Conservation (phyloP, 2,329 filamentous ascomycete species). For the Ophiocordyceps camponoti-saundersi region DNA sequence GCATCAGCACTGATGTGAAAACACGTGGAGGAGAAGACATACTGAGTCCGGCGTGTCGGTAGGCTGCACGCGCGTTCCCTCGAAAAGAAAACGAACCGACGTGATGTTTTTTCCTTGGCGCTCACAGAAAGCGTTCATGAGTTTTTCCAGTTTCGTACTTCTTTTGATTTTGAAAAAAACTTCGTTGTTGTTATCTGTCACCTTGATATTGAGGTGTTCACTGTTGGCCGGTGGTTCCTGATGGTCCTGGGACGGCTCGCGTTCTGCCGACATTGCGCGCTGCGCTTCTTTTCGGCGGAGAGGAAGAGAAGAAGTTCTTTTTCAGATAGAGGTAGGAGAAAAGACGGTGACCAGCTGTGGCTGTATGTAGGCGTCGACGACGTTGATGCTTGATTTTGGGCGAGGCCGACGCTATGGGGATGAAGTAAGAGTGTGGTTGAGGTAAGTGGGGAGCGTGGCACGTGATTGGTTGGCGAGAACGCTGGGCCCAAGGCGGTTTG, state of each 20-base stretch:
- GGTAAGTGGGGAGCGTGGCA: constrained; percentile 7
- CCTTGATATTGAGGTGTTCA: constrained; percentile 97
- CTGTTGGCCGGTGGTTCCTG: constrained; percentile 28
- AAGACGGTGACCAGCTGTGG: neutral
- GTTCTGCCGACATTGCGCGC: neutral
- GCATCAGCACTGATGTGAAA: neutral
- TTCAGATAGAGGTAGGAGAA: neutral
- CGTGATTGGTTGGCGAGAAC: constrained; percentile 8
- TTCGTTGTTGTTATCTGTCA: constrained; percentile 98
- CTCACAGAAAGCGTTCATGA: constrained; percentile 97
- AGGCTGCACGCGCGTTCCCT: constrained; percentile 81
- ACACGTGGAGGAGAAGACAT: constrained; percentile 23
- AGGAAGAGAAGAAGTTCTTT: neutral
- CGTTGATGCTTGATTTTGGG: neutral
- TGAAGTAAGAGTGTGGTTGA: neutral
- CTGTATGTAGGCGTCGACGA: neutral
- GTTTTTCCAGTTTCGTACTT: constrained; percentile 85
- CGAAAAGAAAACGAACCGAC: constrained; percentile 88
- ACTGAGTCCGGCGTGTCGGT: constrained; percentile 85
- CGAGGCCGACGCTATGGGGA: neutral
- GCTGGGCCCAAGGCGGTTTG: neutral
- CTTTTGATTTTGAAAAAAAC: constrained; percentile 99
- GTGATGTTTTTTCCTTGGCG: constrained; percentile 74
- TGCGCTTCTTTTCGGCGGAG: neutral
- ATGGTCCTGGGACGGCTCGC: constrained; percentile 20